Percentiles rank a stretch among this genome's conserved stretches.
These are phyloP conservation scores for Porcisia hertigi DNA, from an alignment of 208 protist genomes.

Conservation along the genomic window DNA sequence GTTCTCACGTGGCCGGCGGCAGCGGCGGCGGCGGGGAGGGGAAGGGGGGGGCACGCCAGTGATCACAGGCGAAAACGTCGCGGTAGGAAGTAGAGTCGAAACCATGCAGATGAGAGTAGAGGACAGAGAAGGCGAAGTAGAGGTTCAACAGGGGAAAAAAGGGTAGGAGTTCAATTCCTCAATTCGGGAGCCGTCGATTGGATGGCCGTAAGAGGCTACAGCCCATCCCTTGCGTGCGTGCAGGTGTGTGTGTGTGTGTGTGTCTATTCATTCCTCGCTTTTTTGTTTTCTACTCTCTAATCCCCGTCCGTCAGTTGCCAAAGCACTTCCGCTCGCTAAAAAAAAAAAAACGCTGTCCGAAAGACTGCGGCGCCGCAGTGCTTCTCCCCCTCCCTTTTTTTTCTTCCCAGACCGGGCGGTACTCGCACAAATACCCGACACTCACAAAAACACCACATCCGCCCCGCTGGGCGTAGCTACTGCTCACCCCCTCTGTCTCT, in stretches of 20 bases:
- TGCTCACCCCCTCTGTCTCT: too few species aligned
- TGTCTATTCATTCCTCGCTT: not conserved
- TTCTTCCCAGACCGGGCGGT: too few species aligned
- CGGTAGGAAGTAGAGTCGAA: not conserved
- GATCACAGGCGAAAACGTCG: not conserved
- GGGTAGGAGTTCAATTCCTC: not conserved
- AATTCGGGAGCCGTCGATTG: not conserved
- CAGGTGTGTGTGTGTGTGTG: not conserved
- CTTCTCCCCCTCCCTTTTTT: too few species aligned
- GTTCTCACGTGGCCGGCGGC: not conserved
- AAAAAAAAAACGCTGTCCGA: too few species aligned
- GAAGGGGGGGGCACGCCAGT: not conserved
- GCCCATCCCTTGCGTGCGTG: not conserved
- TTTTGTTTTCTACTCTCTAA: not conserved
- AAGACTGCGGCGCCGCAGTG: too few species aligned
- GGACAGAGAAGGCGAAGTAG: not conserved
- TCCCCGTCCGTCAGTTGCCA: too few species aligned
- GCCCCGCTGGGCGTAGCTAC: too few species aligned
- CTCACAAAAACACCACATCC: too few species aligned
- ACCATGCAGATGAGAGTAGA: not conserved
- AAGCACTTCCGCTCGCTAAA: too few species aligned
- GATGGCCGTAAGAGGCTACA: not conserved
- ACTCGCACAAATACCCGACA: too few species aligned
- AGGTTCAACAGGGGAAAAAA: not conserved
- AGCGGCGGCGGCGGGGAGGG: too few species aligned